A percentile compares a stretch with the other conserved stretches of the same genome.
These are phyloP conservation scores for Medicago truncatula DNA, from an alignment of 306 rosid species.

Conservation along the genomic window MtrunA17r5.0-ANR NC_053045.1:14966001-14966500, in stretches of 20 bases:
- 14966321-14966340: constrained; percentile 98
- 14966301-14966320: constrained; percentile 84
- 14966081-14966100: too few relatives aligned
- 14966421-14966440: constrained; percentile 73
- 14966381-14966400: constrained; percentile 88
- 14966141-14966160: neutral
- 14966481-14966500: constrained; percentile 75
- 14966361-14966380: constrained; percentile 89
- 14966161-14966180: neutral
- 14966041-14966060: too few relatives aligned
- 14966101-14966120: too few relatives aligned
- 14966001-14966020: too few relatives aligned
- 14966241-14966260: constrained; percentile 64
- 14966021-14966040: too few relatives aligned
- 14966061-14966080: too few relatives aligned
- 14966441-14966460: constrained; percentile 87
- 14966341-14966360: constrained; percentile 83
- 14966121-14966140: too few relatives aligned
- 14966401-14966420: constrained; percentile 68
- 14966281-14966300: constrained; percentile 87
- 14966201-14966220: constrained; percentile 89
- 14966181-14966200: constrained; percentile 47
- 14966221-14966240: constrained; percentile 55
- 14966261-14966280: constrained; percentile 74
- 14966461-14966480: constrained; percentile 94